Evolutionary conservation across 2,329 filamentous ascomycete species (phyloP).

Genomic region (Colletotrichum melonis): DNA sequence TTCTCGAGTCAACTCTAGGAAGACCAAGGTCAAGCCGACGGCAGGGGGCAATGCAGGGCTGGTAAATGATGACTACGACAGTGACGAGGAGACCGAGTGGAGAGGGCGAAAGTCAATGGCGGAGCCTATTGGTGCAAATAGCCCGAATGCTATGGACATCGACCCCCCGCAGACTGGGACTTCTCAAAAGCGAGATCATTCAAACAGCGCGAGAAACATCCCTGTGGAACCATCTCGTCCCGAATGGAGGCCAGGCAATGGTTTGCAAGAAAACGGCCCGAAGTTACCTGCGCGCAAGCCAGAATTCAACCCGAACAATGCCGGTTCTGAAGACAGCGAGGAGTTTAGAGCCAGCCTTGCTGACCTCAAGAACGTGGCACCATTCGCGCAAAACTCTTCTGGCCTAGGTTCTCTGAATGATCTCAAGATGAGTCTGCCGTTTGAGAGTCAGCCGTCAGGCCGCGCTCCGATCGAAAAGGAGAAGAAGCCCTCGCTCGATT

Average conservation of each 20-base stretch:
- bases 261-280: slow-evolving; percentile 25
- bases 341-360: slow-evolving; percentile 65
- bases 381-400: slow-evolving; percentile 57
- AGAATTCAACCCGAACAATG: slow-evolving; percentile 47
- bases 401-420: slow-evolving; percentile 67
- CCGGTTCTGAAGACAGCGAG: slow-evolving; percentile 67
- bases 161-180: slow-evolving; percentile 58
- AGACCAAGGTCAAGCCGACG: slow-evolving; percentile 66
- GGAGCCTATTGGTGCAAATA: slow-evolving; percentile 48
- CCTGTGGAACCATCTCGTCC: slow-evolving; percentile 68
- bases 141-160: slow-evolving; percentile 74
- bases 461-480: slow-evolving; percentile 50
- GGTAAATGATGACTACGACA: slow-evolving; percentile 59
- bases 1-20: slow-evolving; percentile 63
- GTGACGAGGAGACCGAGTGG: slow-evolving; percentile 53
- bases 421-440: slow-evolving; percentile 67
- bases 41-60: slow-evolving; percentile 54
- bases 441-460: slow-evolving; percentile 62
- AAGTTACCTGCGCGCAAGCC: slow-evolving; percentile 38
- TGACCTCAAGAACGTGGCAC: slow-evolving; percentile 67
- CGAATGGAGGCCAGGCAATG: slow-evolving; percentile 68
- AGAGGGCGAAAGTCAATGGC: slow-evolving; percentile 47
- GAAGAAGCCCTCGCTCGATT: slow-evolving; percentile 50
- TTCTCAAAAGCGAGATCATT: slow-evolving; percentile 35
- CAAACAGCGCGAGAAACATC: slow-evolving; percentile 60